These are phyloP conservation scores for Pisolithus tinctorius DNA, from an alignment of 768 basidiomycete genomes.

Conservation along the genomic window DNA sequence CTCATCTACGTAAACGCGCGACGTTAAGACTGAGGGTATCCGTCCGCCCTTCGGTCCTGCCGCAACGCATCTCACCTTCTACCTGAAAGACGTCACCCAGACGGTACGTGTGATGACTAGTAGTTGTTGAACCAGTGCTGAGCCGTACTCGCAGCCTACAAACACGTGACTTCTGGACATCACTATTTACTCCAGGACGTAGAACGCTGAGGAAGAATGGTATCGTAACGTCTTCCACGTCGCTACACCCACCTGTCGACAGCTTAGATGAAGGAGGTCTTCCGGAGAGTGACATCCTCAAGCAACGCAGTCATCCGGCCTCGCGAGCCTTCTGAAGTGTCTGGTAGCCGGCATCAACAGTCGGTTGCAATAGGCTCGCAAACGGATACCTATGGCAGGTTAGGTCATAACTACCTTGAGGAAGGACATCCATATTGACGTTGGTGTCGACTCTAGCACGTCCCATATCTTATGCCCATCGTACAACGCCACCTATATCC, in stretches of 20 bases:
- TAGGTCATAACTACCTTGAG: slow-evolving; percentile 18
- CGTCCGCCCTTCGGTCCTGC: slow-evolving; percentile 62
- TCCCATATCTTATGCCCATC: slow-evolving; percentile 12
- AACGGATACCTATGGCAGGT: slow-evolving; percentile 25
- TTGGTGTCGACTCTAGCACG: slow-evolving; percentile 33
- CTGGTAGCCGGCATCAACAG: slow-evolving; percentile 20
- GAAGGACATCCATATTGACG: slow-evolving; percentile 34
- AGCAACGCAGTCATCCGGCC: slow-evolving; percentile 41
- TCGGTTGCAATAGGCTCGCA: slow-evolving; percentile 28
- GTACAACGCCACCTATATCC: too few relatives aligned
- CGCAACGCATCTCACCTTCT: too few relatives aligned
- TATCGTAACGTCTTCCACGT: slow-evolving; percentile 42
- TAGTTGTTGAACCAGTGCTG: slow-evolving; percentile 46
- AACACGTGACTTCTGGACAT: slow-evolving; percentile 25
- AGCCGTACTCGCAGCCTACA: slow-evolving; percentile 55
- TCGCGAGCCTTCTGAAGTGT: slow-evolving; percentile 46
- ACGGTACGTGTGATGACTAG: slow-evolving; percentile 58
- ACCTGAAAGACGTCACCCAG: too few relatives aligned
- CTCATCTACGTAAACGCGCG: slow-evolving; percentile 79
- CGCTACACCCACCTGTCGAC: slow-evolving; percentile 11
- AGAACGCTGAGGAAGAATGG: slow-evolving; percentile 69
- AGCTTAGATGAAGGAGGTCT: background rate
- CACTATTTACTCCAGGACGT: slow-evolving; percentile 46
- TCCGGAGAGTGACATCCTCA: slow-evolving; percentile 7
- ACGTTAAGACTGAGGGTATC: slow-evolving; percentile 78